Percentiles rank a stretch among this genome's conserved stretches.
Conservation (phyloP, 2,329 filamentous ascomycete genomes). For the Pseudogymnoascus sp. region DNA sequence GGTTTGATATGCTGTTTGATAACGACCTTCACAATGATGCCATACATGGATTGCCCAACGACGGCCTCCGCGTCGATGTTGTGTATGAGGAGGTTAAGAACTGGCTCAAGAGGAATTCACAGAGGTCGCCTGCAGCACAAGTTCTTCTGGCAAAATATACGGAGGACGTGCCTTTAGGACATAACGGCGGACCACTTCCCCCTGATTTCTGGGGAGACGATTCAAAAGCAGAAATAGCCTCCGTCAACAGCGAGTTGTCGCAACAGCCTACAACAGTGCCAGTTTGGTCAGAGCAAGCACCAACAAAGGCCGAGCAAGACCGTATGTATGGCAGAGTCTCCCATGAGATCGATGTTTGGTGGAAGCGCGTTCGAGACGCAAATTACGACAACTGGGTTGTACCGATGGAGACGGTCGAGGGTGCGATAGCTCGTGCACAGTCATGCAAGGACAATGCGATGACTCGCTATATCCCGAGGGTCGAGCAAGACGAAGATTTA, state of each 20-base stretch:
- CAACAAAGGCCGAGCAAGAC: slow-evolving; percentile 49
- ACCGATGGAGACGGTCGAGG: slow-evolving; percentile 51
- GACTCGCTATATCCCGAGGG: slow-evolving; percentile 35
- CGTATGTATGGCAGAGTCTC: slow-evolving; percentile 51
- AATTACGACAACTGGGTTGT: slow-evolving; percentile 52
- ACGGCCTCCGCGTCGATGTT: slow-evolving; percentile 44
- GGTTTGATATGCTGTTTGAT: slow-evolving; percentile 57
- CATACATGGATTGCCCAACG: slow-evolving; percentile 38
- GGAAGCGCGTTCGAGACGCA: slow-evolving; percentile 50
- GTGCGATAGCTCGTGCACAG: slow-evolving; percentile 47
- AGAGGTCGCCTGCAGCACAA: slow-evolving; percentile 47
- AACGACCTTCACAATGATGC: slow-evolving; percentile 44
- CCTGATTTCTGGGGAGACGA: slow-evolving; percentile 8
- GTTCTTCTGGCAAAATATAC: slow-evolving; percentile 47
- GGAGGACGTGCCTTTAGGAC: slow-evolving; percentile 21
- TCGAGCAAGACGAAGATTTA: slow-evolving; percentile 11
- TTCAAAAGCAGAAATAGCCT: not conserved
- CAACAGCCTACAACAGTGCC: slow-evolving; percentile 13
- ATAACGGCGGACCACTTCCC: slow-evolving; percentile 27
- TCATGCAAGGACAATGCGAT: slow-evolving; percentile 52
- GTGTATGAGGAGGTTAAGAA: slow-evolving; percentile 53
- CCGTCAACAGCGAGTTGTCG: not conserved
- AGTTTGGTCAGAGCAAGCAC: slow-evolving; percentile 22
- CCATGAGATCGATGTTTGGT: slow-evolving; percentile 57
- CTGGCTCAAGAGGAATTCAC: slow-evolving; percentile 53